Percentiles rank a stretch among this genome's conserved stretches.
Evolutionary conservation across 78 protist genomes (phyloP).

Genomic region (Chrysochromulina tobinii): DNA sequence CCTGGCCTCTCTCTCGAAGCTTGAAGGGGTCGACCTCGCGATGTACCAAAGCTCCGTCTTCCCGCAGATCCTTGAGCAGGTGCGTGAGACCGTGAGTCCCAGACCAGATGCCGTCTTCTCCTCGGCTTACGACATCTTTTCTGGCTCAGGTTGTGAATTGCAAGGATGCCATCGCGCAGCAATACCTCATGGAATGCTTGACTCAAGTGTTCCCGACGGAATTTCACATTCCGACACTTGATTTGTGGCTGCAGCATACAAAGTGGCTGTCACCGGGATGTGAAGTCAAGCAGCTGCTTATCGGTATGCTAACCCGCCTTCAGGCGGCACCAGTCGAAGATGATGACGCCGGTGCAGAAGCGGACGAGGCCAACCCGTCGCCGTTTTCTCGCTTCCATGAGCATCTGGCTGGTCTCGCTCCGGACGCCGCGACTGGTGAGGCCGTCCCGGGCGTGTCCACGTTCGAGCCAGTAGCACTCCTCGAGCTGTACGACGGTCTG

Average conservation of each 20-base stretch:
- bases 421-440: too few relatives aligned
- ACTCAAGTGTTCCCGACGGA: constrained; percentile 93
- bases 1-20: constrained; percentile 80
- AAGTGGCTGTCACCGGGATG: too few relatives aligned
- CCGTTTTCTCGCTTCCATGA: too few relatives aligned
- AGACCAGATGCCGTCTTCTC: constrained; percentile 16
- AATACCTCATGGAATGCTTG: constrained; percentile 93
- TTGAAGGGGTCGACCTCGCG: constrained; percentile 81
- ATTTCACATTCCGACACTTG: constrained; percentile 90
- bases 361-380: background rate
- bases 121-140: background rate
- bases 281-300: background rate
- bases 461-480: too few relatives aligned
- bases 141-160: constrained; percentile 74
- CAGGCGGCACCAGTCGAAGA: too few relatives aligned
- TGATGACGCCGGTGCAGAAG: too few relatives aligned
- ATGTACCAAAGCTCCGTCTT: constrained; percentile 43
- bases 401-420: too few relatives aligned
- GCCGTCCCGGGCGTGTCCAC: too few relatives aligned
- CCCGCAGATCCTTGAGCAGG: constrained; percentile 49
- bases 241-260: constrained; percentile 47
- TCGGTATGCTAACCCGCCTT: background rate
- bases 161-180: constrained; percentile 95
- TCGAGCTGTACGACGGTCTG: too few relatives aligned
- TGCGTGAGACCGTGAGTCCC: constrained; percentile 28